Base-by-base conservation (phyloP, 192 early-diverging fungal genomes). In the Entomortierella lignicola region DNA sequence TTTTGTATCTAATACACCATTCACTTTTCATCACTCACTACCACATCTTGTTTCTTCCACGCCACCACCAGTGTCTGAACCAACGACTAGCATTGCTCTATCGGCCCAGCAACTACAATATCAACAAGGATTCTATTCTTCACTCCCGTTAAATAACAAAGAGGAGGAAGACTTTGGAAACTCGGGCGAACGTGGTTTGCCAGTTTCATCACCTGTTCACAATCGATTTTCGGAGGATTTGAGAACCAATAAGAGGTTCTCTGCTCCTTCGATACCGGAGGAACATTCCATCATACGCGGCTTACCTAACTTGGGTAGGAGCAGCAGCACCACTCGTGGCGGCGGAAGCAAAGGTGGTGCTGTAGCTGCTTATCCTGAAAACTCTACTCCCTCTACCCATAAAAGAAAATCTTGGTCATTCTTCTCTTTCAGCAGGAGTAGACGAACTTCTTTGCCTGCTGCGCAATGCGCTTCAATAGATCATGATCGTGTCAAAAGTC, bases 371-470 rank as follows among this genome's bases (percentile, higher is more conserved):
- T 21, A 31, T 8, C 21, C 37, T 17, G 39, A 32, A 21, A 7
- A 3, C 34, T n/a, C n/a, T n/a, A 39, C 62, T 20, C 27, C 27
- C n/a, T 31, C 29, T 18, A 18, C 31, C 30, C 55, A 57, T 8
- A 73, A 73, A 51, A 55, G 71, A 13, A 65, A 34, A 0, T 73
- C 71, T 8, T 73, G 71, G 71, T 54, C 63, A 0, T 44, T 73
- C 37, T 66, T 73, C 29, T 26, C 64, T 17, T 56, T 56, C 7
- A 52, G 60, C 50, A 57, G 56, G n/a, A 53, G 23, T n/a, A 52
- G 60, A 21, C 71, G 71, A 30, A 26, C 63, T 2, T 66, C 71
- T 3, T 31, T 59, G 56, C 58, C 67, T 13, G 67, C 67, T 23
- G 48, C 43, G 34, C 57, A 52, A 30, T 31, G 30, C 2, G 34